Conservation (phyloP, 805 yeast genomes). For the Metschnikowia lochheadii region DNA sequence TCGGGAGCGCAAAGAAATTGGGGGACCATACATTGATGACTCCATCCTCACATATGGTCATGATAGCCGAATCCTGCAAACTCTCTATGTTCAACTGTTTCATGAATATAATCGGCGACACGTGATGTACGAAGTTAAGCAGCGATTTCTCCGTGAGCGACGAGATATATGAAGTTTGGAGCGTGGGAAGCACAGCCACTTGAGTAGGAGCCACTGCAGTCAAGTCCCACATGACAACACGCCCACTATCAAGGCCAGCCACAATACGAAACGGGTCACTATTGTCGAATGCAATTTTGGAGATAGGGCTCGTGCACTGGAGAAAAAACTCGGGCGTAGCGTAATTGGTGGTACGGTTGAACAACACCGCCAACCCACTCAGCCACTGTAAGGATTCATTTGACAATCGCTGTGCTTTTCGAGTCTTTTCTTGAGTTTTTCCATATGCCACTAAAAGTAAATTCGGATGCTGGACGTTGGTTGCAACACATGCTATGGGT, state of each 20-base stretch:
- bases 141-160: conserved; percentile 4
- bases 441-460: conserved; percentile 17
- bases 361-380: conserved; percentile 30
- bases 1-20: conserved; percentile 18
- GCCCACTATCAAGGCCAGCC: conserved; percentile 50
- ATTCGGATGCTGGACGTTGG: conserved; percentile 11
- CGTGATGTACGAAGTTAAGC: conserved; percentile 11
- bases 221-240: conserved; percentile 49
- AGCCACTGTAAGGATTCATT: conserved; percentile 6
- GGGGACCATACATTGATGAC: conserved; percentile 20
- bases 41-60: conserved; percentile 16
- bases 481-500: conserved; percentile 10
- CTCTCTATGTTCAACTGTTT: conserved; percentile 9
- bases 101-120: conserved; percentile 13
- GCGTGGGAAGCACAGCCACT: conserved; percentile 18
- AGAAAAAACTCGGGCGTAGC: conserved; percentile 36
- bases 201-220: conserved; percentile 12
- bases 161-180: conserved; percentile 14
- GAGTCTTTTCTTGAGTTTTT: not conserved
- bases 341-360: conserved; percentile 24
- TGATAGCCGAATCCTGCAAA: conserved; percentile 10
- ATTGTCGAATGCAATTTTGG: conserved; percentile 38
- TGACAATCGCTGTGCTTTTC: not conserved
- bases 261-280: conserved; percentile 37
- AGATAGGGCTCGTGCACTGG: conserved; percentile 37